These are phyloP conservation scores for Fonsecaea pedrosoi DNA, from an alignment of 2,329 filamentous ascomycete species.

Conservation along the genomic window DNA sequence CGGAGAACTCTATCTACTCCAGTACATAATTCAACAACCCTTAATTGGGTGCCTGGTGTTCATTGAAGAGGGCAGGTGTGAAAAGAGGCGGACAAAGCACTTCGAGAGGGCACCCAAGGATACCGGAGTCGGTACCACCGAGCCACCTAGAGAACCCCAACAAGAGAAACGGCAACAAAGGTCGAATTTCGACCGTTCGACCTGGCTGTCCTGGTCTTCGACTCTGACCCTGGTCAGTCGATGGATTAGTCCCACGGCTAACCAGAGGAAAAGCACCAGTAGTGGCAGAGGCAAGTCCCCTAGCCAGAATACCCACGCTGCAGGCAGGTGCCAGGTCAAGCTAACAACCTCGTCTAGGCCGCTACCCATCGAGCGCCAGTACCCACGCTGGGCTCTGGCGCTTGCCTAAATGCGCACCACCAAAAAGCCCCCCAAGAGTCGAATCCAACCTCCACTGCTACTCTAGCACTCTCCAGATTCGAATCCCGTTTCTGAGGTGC, in stretches of 20 bases:
- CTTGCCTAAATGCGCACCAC: constrained; percentile 32
- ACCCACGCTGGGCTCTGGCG: constrained; percentile 30
- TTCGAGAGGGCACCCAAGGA: background rate
- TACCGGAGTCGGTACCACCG: background rate
- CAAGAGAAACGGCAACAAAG: constrained; percentile 1
- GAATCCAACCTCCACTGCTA: constrained; percentile 34
- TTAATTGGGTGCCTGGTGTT: background rate
- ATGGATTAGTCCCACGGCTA: constrained; percentile 28
- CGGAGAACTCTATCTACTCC: constrained; percentile 10
- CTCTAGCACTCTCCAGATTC: constrained; percentile 29
- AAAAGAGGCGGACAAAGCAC: background rate
- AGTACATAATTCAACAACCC: background rate
- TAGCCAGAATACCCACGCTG: constrained; percentile 30
- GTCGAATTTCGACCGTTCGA: constrained; percentile 23
- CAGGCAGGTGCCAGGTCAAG: constrained; percentile 25
- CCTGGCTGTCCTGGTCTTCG: constrained; percentile 11
- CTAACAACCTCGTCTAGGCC: constrained; percentile 36
- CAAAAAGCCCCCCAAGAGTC: constrained; percentile 31
- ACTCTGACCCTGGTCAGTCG: constrained; percentile 20
- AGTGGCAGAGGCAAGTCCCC: constrained; percentile 27
- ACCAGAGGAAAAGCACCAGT: constrained; percentile 19
- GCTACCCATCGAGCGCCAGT: constrained; percentile 25
- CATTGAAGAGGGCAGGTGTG: background rate
- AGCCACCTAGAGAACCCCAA: background rate
- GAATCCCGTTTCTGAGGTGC: constrained; percentile 28